Evolutionary conservation across 257 asterid genomes (phyloP).

Genomic region (Ajuga chamaepitys): DNA sequence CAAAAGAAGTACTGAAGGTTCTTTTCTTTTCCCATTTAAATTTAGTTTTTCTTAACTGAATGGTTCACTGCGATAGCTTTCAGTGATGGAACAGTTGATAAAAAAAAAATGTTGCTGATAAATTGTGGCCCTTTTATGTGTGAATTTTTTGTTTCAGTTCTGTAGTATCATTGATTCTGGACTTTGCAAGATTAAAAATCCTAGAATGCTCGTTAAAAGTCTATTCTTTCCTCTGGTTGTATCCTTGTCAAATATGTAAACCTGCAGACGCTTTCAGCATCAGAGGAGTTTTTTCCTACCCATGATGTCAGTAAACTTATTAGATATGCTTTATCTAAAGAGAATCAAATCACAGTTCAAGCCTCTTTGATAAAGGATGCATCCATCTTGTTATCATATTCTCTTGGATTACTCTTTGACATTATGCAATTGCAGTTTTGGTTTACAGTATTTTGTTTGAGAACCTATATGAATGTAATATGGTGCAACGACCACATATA

Average conservation of each 20-base stretch:
- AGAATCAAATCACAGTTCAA: slow-evolving; percentile 49
- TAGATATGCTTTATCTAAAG: slow-evolving; percentile 33
- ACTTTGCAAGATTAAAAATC: not conserved
- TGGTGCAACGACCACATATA: not conserved
- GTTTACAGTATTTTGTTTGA: not conserved
- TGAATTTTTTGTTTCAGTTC: not conserved
- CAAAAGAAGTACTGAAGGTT: not conserved
- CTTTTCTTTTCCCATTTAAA: not conserved
- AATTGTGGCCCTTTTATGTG: not conserved
- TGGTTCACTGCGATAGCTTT: not conserved
- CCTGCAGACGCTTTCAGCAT: slow-evolving; percentile 75
- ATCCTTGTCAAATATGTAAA: slow-evolving; percentile 1
- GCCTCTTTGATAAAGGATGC: slow-evolving; percentile 73
- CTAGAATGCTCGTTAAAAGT: not conserved
- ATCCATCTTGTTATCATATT: slow-evolving; percentile 1
- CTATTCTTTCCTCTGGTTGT: not conserved
- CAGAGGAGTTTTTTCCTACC: slow-evolving; percentile 74
- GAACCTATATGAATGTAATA: not conserved
- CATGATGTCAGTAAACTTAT: slow-evolving; percentile 32
- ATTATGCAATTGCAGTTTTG: slow-evolving; percentile 1
- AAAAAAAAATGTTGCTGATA: not conserved
- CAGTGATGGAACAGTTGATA: not conserved
- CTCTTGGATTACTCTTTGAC: slow-evolving; percentile 3
- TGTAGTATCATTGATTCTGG: not conserved
- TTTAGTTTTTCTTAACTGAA: slow-evolving; percentile 16